Base-by-base conservation (phyloP, 495 filamentous ascomycete genomes). In the Recurvomyces mirabilis region DNA sequence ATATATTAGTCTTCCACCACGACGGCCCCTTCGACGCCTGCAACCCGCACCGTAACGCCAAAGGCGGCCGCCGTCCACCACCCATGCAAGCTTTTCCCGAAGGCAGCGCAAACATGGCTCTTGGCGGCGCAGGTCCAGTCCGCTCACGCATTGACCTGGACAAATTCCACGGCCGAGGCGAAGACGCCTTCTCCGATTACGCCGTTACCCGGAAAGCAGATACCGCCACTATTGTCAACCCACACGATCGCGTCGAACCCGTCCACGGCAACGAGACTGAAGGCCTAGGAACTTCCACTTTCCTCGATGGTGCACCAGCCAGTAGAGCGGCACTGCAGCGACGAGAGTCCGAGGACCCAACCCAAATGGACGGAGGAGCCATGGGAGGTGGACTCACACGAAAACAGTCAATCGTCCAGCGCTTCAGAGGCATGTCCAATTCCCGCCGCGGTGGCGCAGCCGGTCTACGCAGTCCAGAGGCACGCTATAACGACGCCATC, bases 1-100 rank as follows among this genome's bases (percentile, higher is more conserved):
- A 43, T 31, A 23, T 7, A 17, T 2, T 30, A 94, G 89, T 96
- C 59, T 94, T 99, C 64, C 93, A 99, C 49, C 93, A 99, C 59
- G 93, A 99, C 59, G 93, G 93, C 19, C 93, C 93, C 7, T 99
- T 94, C 55, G 93, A 99, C 65, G 93, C 93, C 13, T 91, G 87
- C 64, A 95, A 95, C 54, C 89, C 93, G 5, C 82, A 91, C 61
- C 83, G 93, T 47, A 99, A 99, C 60, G 78, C 84, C 37, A 84
- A 83, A 55, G 84, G 82, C 39, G 74, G 80, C 49, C 75, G 79
- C 43, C 78, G 82, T 22, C 85, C 89, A 11, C 87, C 91, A 11
- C 93, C 93, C 2, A 94, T 99, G 84, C 81, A 95, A 59, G 93
- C 93, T 5, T 99, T 96, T 64, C 87, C 93, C 15, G 79, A 82